These are phyloP conservation scores for Clavulina sp. DNA, from an alignment of 768 basidiomycete genomes.

Conservation along the genomic window DNA sequence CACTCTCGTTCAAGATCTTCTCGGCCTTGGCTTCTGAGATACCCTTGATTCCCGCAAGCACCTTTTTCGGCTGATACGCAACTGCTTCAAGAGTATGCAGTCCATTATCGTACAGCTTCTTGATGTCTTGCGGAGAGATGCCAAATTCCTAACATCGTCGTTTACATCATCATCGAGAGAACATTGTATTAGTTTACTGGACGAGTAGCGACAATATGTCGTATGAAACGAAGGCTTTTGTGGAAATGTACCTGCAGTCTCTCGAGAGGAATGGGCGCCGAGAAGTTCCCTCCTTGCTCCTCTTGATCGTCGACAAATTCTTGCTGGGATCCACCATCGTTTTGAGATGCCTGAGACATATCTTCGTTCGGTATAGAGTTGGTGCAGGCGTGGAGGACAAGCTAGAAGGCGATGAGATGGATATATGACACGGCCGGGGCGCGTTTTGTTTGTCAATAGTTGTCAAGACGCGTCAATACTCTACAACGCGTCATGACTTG, in stretches of 20 bases:
- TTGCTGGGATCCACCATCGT: too few species aligned
- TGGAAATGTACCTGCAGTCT: not conserved
- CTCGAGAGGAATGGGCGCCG: not conserved
- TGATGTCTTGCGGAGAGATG: constrained; percentile 39
- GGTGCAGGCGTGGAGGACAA: too few species aligned
- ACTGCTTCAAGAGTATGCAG: constrained; percentile 89
- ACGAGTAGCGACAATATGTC: not conserved
- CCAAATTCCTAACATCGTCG: constrained; percentile 1
- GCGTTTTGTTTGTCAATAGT: too few species aligned
- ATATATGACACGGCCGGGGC: too few species aligned
- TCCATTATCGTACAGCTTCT: constrained; percentile 86
- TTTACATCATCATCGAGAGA: too few species aligned
- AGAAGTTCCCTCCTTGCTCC: not conserved
- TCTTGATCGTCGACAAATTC: not conserved
- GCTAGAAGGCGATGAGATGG: too few species aligned
- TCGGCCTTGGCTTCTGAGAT: constrained; percentile 96
- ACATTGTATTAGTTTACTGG: too few species aligned
- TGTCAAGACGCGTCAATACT: too few species aligned
- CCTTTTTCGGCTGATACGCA: constrained; percentile 93
- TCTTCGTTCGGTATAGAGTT: too few species aligned
- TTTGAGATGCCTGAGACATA: too few species aligned
- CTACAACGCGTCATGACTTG: too few species aligned
- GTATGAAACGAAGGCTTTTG: not conserved
- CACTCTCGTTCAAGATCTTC: constrained; percentile 85
- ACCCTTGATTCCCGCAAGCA: constrained; percentile 77